phyloP scores from a whole-genome alignment of 202 grass and related monocot species.

The Schoenoplectus triqueter region DNA sequence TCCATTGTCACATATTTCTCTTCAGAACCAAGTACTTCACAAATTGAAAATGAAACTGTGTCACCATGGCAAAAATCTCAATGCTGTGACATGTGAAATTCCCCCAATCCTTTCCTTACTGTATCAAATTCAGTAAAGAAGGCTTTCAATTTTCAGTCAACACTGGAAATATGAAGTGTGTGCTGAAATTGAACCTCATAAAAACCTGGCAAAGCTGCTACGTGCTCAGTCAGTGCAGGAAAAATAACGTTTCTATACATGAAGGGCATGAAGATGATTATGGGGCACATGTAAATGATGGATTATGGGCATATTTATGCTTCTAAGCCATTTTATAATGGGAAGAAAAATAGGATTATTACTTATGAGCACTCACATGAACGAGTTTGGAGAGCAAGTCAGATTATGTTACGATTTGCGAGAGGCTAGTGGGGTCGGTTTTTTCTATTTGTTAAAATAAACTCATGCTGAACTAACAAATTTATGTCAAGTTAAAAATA shows the following conservation, averaged over 20 bases:
- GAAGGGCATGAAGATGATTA: conserved; percentile 52
- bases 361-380: conserved; percentile 53
- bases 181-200: conserved; percentile 62
- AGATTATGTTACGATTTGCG: conserved; percentile 48
- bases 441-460: too few relatives aligned
- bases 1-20: not conserved
- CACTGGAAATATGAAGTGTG: conserved; percentile 39
- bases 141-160: conserved; percentile 48
- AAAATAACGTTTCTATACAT: conserved; percentile 40
- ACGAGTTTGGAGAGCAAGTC: conserved; percentile 66
- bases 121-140: conserved; percentile 37
- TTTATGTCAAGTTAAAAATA: not conserved
- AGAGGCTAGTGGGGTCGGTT: conserved; percentile 40
- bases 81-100: conserved; percentile 59
- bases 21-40: conserved; percentile 43
- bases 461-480: not conserved
- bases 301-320: conserved; percentile 80
- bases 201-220: conserved; percentile 61
- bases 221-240: conserved; percentile 56
- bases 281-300: conserved; percentile 40
- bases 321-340: conserved; percentile 84
- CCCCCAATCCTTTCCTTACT: conserved; percentile 63
- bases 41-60: conserved; percentile 42
- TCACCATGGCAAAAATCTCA: conserved; percentile 46
- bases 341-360: conserved; percentile 49